Evolutionary conservation across 495 filamentous ascomycete genomes (phyloP).

Genomic region (Neurospora sp.): DNA sequence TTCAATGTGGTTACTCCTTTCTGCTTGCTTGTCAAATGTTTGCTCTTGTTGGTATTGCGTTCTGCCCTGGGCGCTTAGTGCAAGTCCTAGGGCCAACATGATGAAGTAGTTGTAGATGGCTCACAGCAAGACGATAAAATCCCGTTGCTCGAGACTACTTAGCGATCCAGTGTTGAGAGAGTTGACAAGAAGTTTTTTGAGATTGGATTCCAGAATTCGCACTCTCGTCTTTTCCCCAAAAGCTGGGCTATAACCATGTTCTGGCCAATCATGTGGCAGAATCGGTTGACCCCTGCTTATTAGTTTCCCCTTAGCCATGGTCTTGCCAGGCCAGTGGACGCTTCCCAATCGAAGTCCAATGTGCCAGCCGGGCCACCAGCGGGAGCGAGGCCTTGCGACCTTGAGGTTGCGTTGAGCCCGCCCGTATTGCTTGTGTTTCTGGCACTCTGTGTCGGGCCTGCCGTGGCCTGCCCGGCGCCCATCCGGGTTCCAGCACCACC

Average conservation of each 20-base stretch:
- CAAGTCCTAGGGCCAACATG: not conserved
- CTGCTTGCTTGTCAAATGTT: not conserved
- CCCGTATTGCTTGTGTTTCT: not conserved
- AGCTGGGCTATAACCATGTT: not conserved
- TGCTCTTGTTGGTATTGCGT: not conserved
- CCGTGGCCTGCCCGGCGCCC: not conserved
- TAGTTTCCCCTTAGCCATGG: constrained; percentile 14
- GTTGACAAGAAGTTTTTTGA: not conserved
- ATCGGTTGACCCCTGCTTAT: constrained; percentile 8
- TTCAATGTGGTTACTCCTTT: not conserved
- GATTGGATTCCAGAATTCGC: constrained; percentile 3
- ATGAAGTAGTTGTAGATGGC: not conserved
- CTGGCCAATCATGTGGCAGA: constrained; percentile 13
- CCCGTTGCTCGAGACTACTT: not conserved
- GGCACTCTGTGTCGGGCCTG: not conserved
- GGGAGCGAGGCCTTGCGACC: not conserved
- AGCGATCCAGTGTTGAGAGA: not conserved
- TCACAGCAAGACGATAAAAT: not conserved
- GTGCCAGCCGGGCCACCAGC: constrained; percentile 2
- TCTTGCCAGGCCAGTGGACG: constrained; percentile 8
- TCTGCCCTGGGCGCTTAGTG: not conserved
- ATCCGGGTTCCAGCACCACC: not conserved
- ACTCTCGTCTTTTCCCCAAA: not conserved
- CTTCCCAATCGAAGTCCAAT: constrained; percentile 10
- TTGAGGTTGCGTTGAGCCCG: not conserved